Evolutionary conservation across 441 rosid genomes (phyloP), one percentile per base, ranked within the genome.

Genomic region (Adansonia grandidieri): DNA sequence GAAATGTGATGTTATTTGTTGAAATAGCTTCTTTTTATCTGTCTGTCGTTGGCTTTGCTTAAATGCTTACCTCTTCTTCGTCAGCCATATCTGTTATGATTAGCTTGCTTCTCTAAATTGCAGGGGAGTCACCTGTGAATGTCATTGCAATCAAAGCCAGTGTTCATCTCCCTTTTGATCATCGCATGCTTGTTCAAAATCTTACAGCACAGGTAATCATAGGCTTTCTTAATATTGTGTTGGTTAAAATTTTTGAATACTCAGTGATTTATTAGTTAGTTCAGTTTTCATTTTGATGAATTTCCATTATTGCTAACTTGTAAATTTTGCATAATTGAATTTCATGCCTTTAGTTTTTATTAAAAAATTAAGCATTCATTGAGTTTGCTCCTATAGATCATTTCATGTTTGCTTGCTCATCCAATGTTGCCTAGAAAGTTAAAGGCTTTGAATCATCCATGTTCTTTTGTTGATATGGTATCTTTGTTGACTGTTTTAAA

Each of bases 121-220:
- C 88, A 96, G 99, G 91, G 28, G 89, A 90, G 72, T 80, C 90
- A 3, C 79, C 77, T 74, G 17, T 97, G 74, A 90, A 89, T 79
- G 87, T 97, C 57, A 83, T 94, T 75, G 97, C 94, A 14, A 80
- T 94, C 71, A 91, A 85, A 84, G 99, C 98, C 83, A 93, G 93
- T 76, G 88, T 94, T 80, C 99, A 97, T 84, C 91, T 94, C 82
- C 91, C 97, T 61, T 89, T 86, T 84, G 97, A 97, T 83, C 99
- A 97, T 64, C 75, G 68, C 14, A 60, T 92, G 79, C 83, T 91
- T 85, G 97, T 97, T 84, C 99, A 97, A 81, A 97, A 97, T 86
- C 97, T 97, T 67, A 91, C 94, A 74, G 82, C 87, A 79, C 88
- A 88, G 93, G 98, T 93, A 89, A 70, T 77, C 79, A 51, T 11